These are phyloP conservation scores for Aspergillus olivimuriae DNA, from an alignment of 495 filamentous ascomycete genomes.

Conservation along the genomic window DNA sequence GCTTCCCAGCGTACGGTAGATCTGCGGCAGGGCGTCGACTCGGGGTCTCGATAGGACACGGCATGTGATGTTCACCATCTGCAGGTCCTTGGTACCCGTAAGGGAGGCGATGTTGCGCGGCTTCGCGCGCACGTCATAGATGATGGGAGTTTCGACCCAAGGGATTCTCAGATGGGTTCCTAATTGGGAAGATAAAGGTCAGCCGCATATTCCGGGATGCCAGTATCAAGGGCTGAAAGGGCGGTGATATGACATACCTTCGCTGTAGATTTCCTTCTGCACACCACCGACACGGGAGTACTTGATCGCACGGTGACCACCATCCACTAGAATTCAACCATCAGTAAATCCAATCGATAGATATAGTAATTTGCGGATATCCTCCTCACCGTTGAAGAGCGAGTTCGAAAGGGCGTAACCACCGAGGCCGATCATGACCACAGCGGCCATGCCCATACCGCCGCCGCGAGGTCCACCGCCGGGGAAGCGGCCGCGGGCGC, in stretches of 20 bases:
- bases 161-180: constrained; percentile 91
- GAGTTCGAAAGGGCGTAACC: constrained; percentile 66
- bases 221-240: too few relatives aligned
- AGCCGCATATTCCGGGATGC: not conserved
- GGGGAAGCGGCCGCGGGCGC: constrained; percentile 33
- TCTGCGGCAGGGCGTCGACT: constrained; percentile 83
- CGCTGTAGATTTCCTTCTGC: constrained; percentile 88
- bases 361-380: constrained; percentile 1
- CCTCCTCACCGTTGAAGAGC: constrained; percentile 87
- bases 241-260: constrained; percentile 67
- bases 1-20: constrained; percentile 89
- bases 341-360: not conserved
- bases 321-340: constrained; percentile 62
- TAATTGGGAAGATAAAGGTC: constrained; percentile 28
- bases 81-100: constrained; percentile 96
- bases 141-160: constrained; percentile 95
- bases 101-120: constrained; percentile 95
- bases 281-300: constrained; percentile 93
- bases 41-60: constrained; percentile 94
- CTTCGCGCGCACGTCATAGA: constrained; percentile 96
- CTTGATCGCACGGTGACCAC: constrained; percentile 98
- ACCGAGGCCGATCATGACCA: constrained; percentile 60
- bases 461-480: constrained; percentile 42
- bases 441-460: constrained; percentile 34
- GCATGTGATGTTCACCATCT: constrained; percentile 99